Base-by-base conservation (phyloP, 176 grass and related monocot genomes). In the Oryza longistaminata region DNA sequence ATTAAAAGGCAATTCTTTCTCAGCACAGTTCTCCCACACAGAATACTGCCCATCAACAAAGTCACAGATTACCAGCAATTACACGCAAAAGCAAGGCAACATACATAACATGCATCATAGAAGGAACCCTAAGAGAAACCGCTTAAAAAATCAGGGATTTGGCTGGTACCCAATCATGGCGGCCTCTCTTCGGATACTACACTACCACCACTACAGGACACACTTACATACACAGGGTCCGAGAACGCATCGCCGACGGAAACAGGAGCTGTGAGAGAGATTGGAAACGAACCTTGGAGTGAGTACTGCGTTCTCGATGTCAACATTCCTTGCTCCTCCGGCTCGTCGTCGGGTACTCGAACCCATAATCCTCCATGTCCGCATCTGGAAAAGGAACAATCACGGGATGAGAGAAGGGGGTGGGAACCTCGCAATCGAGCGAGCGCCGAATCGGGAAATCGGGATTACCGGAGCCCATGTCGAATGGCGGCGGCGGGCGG, bases 241-340 rank as follows among this genome's bases (percentile, higher is more conserved):
- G 22, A 7, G 14, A 68, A 17, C 19, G 62, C 27, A 13, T 68
- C 72, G 19, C 24, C 39, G 39, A 58, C n/a, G 14, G 73, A 75
- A 21, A 52, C 25, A 52, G 4, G 25, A 12, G n/a, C n/a, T n/a
- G 48, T 0, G 7, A 62, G 17, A 46, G 34, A 27, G 15, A 49
- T 15, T 50, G 39, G 34, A 66, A 65, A 11, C 79, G 10, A 90
- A 99, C 96, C 96, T 99, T 99, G 24, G 96, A 99, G 74, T 99
- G 96, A 99, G 71, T 99, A 99, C 74, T 99, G 96, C n/a, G 69
- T 99, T 99, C 96, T 99, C 96, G 27, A 99, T 99, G 76, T 99
- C 96, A 72, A 99, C 96, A 73, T 99, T n/a, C n/a, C 96, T 84
- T 95, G 93, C 83, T 99, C 93, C 85, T 99, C 93, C 15, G 90